Percentiles rank a stretch among this genome's conserved stretches.
Evolutionary conservation across 805 yeast genomes (phyloP).

Genomic region (Torulaspora gathmanii): DNA sequence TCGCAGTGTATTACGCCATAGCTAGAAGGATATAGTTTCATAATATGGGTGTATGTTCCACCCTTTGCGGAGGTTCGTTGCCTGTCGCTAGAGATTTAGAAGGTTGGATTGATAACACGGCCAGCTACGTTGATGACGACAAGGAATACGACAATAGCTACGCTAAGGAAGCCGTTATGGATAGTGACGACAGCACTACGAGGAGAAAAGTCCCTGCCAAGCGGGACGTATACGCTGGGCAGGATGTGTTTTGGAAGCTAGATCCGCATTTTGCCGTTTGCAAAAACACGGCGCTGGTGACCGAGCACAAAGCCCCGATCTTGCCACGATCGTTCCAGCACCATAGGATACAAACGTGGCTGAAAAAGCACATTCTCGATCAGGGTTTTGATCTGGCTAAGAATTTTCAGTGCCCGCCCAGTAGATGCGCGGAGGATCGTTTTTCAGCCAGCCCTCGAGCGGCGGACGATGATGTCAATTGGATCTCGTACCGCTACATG

Average conservation of each 20-base stretch:
- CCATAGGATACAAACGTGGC: conserved; percentile 17
- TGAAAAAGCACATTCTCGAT: conserved; percentile 12
- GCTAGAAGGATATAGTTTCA: not conserved
- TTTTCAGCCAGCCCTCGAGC: not conserved
- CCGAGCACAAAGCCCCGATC: not conserved
- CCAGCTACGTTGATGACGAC: conserved; percentile 5
- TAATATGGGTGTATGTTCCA: not conserved
- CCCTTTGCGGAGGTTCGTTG: not conserved
- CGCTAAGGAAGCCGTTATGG: not conserved
- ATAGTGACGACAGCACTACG: not conserved
- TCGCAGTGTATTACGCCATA: not conserved
- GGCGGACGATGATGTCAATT: conserved; percentile 2
- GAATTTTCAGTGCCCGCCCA: conserved; percentile 19
- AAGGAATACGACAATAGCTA: not conserved
- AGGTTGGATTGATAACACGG: conserved; percentile 12
- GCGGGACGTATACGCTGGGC: not conserved
- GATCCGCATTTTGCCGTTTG: conserved; percentile 5
- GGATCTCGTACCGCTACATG: conserved; percentile 10
- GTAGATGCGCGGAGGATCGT: conserved; percentile 1
- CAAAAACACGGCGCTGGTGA: not conserved
- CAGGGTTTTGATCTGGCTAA: conserved; percentile 16
- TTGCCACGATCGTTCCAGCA: conserved; percentile 23
- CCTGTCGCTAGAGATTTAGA: conserved; percentile 9
- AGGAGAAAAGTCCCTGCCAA: conserved; percentile 1
- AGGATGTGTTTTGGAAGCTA: conserved; percentile 5